Evolutionary conservation across 805 yeast species (phyloP).

Genomic region (Alloascoidea africana): DNA sequence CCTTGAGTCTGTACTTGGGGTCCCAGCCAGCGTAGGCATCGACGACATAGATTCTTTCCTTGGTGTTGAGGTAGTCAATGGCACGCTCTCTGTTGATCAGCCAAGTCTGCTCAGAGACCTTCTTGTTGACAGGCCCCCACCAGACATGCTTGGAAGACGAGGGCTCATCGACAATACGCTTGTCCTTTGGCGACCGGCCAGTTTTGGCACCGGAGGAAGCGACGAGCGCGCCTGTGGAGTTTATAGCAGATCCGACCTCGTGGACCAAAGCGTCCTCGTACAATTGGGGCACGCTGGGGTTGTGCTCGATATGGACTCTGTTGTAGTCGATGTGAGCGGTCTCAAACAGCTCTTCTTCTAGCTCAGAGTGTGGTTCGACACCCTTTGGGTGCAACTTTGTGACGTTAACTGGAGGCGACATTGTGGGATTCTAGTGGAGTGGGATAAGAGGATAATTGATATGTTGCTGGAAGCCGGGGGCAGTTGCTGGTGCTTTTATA

Average conservation of each 20-base stretch:
- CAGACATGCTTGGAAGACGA: constrained; percentile 73
- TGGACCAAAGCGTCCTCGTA: constrained; percentile 83
- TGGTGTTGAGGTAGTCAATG: constrained; percentile 88
- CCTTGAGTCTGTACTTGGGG: constrained; percentile 91
- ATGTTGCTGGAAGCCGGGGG: too few species aligned
- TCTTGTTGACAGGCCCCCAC: constrained; percentile 99
- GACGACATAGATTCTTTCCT: constrained; percentile 84
- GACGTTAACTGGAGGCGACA: constrained; percentile 22
- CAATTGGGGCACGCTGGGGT: constrained; percentile 82
- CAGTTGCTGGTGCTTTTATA: too few species aligned
- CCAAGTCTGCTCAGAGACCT: constrained; percentile 91
- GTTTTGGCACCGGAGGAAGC: constrained; percentile 94
- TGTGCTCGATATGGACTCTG: constrained; percentile 39
- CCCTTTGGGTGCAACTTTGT: constrained; percentile 26
- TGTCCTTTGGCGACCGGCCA: constrained; percentile 97
- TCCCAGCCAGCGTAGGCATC: constrained; percentile 99
- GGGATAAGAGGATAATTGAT: too few species aligned
- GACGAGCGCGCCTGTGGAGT: constrained; percentile 87
- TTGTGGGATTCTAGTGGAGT: too few species aligned
- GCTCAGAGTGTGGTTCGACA: constrained; percentile 24
- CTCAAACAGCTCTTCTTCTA: constrained; percentile 23
- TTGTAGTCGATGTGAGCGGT: constrained; percentile 25
- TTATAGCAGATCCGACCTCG: constrained; percentile 83
- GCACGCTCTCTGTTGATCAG: constrained; percentile 92
- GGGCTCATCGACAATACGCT: constrained; percentile 92